A percentile compares a stretch with the other conserved stretches of the same genome.
Evolutionary conservation across 2,329 filamentous ascomycete species (phyloP).

Genomic region (Fusarium armeniacum): DNA sequence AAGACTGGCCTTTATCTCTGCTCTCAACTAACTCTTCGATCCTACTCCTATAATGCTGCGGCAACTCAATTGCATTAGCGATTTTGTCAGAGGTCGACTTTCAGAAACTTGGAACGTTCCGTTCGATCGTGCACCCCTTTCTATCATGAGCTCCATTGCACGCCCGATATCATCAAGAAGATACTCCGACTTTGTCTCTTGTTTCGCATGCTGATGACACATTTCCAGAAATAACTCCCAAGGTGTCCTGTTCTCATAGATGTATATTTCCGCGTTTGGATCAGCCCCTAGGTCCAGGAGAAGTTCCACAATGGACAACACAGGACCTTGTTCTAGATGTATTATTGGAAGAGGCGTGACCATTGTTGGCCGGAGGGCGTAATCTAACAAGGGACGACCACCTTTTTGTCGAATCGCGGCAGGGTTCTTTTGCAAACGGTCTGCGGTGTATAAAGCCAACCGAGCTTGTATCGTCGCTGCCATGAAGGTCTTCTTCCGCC

Average conservation of each 20-base stretch:
- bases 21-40: background rate
- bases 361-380: background rate
- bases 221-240: background rate
- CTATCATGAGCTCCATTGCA: background rate
- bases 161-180: background rate
- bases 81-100: fast-evolving
- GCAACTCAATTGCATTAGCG: too few species aligned
- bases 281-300: background rate
- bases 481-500: background rate
- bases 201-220: background rate
- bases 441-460: background rate
- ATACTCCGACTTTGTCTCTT: background rate
- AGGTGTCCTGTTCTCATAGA: background rate
- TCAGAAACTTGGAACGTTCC: background rate
- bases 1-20: background rate
- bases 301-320: background rate
- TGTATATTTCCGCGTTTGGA: background rate
- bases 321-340: background rate
- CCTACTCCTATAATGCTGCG: background rate
- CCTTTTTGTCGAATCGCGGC: background rate
- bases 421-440: background rate
- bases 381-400: background rate
- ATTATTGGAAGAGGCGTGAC: background rate
- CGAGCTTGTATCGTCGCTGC: background rate
- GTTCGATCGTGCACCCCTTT: background rate